Evolutionary conservation across 345 rosid species (phyloP), one percentile per base, ranked within the genome.

Genomic region (Euclidium syriacum): DNA sequence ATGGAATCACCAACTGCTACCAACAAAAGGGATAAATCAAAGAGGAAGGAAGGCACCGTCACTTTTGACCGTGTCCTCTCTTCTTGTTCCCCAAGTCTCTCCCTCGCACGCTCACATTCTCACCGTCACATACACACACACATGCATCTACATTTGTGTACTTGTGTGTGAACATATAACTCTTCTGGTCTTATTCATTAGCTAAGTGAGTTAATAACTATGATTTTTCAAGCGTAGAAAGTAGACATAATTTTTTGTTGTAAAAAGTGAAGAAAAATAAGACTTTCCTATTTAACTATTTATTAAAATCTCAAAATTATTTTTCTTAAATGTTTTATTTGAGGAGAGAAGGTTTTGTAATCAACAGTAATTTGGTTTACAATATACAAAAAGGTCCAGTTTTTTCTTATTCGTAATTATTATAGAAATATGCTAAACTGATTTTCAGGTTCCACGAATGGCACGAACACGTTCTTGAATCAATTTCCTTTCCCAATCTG

Each of bases 401-500:
- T 36, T 10, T 6, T 8, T 11, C 4, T 18, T 23, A 34, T 69
- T 35, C 23, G 17, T 10, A 14, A 18, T 4, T 4, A 52, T 43
- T n/a, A n/a, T n/a, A n/a, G n/a, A 52, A 41, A 69, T 19, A 34
- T 18, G 15, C 15, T 34, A 33, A 34, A 19, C 7, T 12, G 42
- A 30, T 57, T 46, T 33, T 88, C 78, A 85, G 26, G 87, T 80
- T 64, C 89, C 85, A 0, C 80, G 86, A 43, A 80, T 73, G 42
- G 89, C 67, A 26, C 68, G 76, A 4, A 91, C 79, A 18, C 77
- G 81, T 23, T 86, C 90, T 59, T 80, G 85, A 76, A 91, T 88
- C 75, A 82, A 52, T 26, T 78, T 78, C 83, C 98, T 91, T 71
- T 91, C 96, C 95, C 96, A 85, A n/a, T 83, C 90, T 51, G 92